Evolutionary conservation across 2,329 filamentous ascomycete species (phyloP), one percentile per base, ranked within the genome.

Genomic region (Cryoendolithus antarcticus): DNA sequence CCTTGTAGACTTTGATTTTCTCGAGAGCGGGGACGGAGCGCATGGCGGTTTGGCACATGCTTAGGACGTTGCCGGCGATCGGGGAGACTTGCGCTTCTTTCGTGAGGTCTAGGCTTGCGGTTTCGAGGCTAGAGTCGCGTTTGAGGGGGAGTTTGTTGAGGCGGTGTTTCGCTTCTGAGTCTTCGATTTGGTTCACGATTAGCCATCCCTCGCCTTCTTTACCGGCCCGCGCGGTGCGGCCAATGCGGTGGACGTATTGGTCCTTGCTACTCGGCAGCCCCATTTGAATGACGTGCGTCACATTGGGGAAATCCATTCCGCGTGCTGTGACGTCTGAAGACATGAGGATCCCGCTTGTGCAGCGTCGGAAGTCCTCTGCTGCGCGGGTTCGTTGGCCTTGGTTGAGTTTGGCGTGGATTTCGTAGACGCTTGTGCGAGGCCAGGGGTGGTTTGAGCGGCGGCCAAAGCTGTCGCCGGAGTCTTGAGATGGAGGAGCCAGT

Each of bases 361-460:
- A 62, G 9, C 52, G 54, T 33, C 83, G 78, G 75, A 95, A 98
- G 19, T 51, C 56, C 0, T 89, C 75, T 1, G 89, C 78, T 28
- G 75, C 75, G 34, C 60, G 66, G 2, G 85, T 91, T 37, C 91
- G 78, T 51, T 72, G 64, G 0, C 12, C 35, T 58, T 98, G 91
- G 3, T 64, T 69, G 33, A 95, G 74, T 52, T 79, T 79, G 10
- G 85, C 81, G 62, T 96, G 88, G 43, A 98, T 89, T 48, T 79
- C 70, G 50, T 65, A 66, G 21, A 72, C 53, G 54, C 60, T 64
- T 38, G 65, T 48, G 6, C 49, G 46, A 37, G 53, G 38, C 44
- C 54, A 53, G 11, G 56, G 56, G 37, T 57, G 50, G 9, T 35
- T 30, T 4, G 29, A 24, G 27, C 41, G 30, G 32, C 39, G 30